Percentiles rank a stretch among this genome's conserved stretches.
Evolutionary conservation across 768 basidiomycete genomes (phyloP).

Genomic region (Phlebiopsis gigantea): DNA sequence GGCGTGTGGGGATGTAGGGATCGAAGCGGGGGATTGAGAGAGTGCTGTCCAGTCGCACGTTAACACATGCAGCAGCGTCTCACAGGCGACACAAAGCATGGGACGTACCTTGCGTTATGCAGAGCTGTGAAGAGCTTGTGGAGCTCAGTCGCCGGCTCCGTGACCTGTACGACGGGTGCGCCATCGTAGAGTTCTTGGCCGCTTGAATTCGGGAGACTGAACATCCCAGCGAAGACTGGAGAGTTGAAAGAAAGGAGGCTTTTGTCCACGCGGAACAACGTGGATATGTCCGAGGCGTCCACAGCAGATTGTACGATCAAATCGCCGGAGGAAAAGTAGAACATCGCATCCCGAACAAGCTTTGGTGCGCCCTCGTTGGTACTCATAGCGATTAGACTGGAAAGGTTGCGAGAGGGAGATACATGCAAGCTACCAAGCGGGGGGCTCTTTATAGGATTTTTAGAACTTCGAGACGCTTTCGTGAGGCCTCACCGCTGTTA

Average conservation of each 20-base stretch:
- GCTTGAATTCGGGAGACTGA: not conserved
- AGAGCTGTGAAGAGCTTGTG: not conserved
- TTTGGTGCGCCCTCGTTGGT: no score
- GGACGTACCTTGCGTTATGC: not conserved
- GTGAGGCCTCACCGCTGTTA: no score
- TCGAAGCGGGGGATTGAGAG: conserved; percentile 14
- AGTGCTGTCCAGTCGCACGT: conserved; percentile 1
- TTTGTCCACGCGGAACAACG: not conserved
- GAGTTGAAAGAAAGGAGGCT: not conserved
- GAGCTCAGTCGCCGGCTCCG: not conserved
- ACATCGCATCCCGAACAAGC: no score
- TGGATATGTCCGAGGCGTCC: no score
- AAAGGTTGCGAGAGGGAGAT: no score
- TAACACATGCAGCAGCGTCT: no score
- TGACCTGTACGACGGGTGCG: not conserved
- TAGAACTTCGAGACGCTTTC: no score
- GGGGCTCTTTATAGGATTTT: no score
- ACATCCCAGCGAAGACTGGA: not conserved
- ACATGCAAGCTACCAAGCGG: no score
- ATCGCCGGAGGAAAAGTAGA: no score
- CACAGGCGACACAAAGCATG: not conserved
- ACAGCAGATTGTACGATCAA: no score
- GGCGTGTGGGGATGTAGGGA: conserved; percentile 14
- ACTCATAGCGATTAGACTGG: no score
- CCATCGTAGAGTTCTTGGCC: not conserved